Conservation (phyloP, 768 basidiomycete genomes). For the Termitomyces bulborhizus region DNA sequence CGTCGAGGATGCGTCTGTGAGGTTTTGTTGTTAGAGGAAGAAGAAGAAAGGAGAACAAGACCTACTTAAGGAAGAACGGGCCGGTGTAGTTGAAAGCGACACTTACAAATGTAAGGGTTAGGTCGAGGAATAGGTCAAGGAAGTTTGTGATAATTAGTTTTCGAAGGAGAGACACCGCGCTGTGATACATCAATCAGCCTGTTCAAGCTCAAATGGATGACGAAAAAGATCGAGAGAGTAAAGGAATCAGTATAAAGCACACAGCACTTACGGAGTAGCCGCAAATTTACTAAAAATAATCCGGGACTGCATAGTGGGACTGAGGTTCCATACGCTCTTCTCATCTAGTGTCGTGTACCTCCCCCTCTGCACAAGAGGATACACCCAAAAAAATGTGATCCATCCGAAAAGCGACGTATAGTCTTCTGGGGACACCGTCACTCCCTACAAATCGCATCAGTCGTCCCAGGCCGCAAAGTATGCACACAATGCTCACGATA, state of each 20-base stretch:
- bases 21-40: background rate
- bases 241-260: too few relatives aligned
- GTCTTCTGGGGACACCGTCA: constrained; percentile 63
- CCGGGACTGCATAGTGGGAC: constrained; percentile 60
- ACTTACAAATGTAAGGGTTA: constrained; percentile 57
- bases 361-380: constrained; percentile 54
- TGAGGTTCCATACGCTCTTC: constrained; percentile 65
- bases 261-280: constrained; percentile 20
- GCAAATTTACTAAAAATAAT: constrained; percentile 55
- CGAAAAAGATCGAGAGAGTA: too few relatives aligned
- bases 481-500: constrained; percentile 44
- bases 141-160: constrained; percentile 41
- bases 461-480: background rate
- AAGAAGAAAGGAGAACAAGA: background rate
- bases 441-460: constrained; percentile 31
- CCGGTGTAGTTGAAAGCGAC: constrained; percentile 73
- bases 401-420: constrained; percentile 68
- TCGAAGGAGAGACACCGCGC: constrained; percentile 29
- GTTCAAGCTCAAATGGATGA: too few relatives aligned
- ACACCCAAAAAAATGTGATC: constrained; percentile 69
- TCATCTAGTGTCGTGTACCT: constrained; percentile 56
- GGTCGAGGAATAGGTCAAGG: constrained; percentile 52
- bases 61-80: constrained; percentile 74
- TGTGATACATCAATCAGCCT: background rate
- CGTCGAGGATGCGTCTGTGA: constrained; percentile 50